Evolutionary conservation across 2,329 filamentous ascomycete species (phyloP), one percentile per base, ranked within the genome.

Genomic region (Lecanicillium sp.): DNA sequence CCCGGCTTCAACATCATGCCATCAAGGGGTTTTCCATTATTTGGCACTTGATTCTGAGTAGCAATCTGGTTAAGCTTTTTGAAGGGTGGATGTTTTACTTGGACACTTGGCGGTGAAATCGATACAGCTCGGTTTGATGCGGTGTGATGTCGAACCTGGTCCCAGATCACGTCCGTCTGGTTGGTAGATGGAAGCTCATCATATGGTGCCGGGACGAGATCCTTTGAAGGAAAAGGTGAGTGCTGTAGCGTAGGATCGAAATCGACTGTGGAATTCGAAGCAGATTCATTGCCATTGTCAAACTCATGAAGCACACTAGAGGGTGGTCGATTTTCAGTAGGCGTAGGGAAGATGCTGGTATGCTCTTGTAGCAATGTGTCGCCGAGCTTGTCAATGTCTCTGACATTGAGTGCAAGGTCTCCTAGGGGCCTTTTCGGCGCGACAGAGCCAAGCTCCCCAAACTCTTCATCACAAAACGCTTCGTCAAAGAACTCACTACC

Each of bases 111-210:
- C n/a, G n/a, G n/a, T n/a, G n/a, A n/a, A n/a, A n/a, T n/a, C n/a
- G n/a, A n/a, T n/a, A n/a, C n/a, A n/a, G n/a, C n/a, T 34, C 25
- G 9, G 17, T 25, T 9, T 25, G 22, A 2, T 4, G 15, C 9
- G 14, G 15, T 5, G 28, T 27, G 13, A 36, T 46, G 37, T 28
- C 43, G 38, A 15, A 68, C 50, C 4, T 45, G 35, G 29, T 58
- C 48, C 67, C 65, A 70, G 41, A 68, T 64, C 12, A 67, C 50
- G 3, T 63, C 60, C 11, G 46, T n/a, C 3, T 7, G 5, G 3
- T 13, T 15, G 19, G 5, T 53, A 43, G 25, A 43, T 37, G 9
- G 9, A 38, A 15, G 31, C 19, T 14, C 13, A 8, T 16, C 14
- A n/a, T 9, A 19, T 5, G 35, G 33, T 5, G 19, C 33, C 1